Conservation (phyloP, 305 asterid genomes). For the Petunia hybrid region DNA sequence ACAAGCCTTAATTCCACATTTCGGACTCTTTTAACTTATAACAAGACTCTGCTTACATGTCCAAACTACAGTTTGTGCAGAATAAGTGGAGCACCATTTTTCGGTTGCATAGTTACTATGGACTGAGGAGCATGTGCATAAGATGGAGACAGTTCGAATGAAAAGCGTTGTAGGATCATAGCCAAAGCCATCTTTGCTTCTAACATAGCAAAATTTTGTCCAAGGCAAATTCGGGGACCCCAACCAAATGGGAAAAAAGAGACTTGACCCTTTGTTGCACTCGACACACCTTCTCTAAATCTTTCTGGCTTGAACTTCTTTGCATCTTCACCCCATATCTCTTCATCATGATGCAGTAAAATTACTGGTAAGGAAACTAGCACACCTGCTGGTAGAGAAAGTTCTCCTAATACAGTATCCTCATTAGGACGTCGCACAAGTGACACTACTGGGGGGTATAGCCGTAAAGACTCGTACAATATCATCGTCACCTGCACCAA, state of each 20-base stretch:
- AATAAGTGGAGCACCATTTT: too few relatives aligned
- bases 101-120: too few relatives aligned
- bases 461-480: constrained; percentile 36
- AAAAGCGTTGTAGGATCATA: too few relatives aligned
- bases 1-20: too few relatives aligned
- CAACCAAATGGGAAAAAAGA: constrained; percentile 34
- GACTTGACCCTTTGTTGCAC: constrained; percentile 41
- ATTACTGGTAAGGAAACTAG: constrained; percentile 13
- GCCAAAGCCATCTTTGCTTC: too few relatives aligned
- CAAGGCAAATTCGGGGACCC: constrained; percentile 44
- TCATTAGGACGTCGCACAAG: neutral
- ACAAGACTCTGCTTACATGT: too few relatives aligned
- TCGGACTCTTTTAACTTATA: too few relatives aligned
- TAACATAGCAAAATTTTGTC: neutral
- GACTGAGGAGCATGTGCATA: too few relatives aligned
- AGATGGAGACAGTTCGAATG: too few relatives aligned
- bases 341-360: constrained; percentile 34
- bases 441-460: constrained; percentile 33
- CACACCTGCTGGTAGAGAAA: constrained; percentile 33
- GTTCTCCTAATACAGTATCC: constrained; percentile 29
- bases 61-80: too few relatives aligned
- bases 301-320: constrained; percentile 44
- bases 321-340: constrained; percentile 41
- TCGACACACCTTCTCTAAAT: constrained; percentile 40
- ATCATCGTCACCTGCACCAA: constrained; percentile 36